Percentiles rank a stretch among this genome's conserved stretches.
phyloP scores from a whole-genome alignment of 2,329 filamentous ascomycete genomes.

The Phaeosphaeria sp. region DNA sequence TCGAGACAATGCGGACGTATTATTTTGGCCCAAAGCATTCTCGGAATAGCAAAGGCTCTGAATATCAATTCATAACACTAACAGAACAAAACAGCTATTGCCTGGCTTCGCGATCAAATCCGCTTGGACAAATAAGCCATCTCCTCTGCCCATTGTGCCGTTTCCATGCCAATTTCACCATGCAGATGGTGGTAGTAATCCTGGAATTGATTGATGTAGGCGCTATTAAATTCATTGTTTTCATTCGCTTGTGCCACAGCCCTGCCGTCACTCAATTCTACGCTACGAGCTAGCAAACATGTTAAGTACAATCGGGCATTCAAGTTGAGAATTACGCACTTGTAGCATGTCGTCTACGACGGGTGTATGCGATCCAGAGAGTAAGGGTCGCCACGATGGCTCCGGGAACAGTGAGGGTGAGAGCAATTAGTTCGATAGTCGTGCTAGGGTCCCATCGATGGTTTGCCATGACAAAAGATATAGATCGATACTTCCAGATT shows the following conservation, averaged over 20 bases:
- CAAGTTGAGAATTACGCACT: background rate
- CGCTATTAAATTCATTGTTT: background rate
- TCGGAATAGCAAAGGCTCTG: too few relatives aligned
- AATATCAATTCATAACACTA: too few relatives aligned
- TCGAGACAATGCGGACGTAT: too few relatives aligned
- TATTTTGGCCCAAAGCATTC: too few relatives aligned
- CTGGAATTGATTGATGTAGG: background rate
- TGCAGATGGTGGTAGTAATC: background rate
- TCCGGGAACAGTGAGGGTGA: slow-evolving; percentile 3
- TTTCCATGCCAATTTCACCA: background rate
- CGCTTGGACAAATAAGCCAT: background rate
- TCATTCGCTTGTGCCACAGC: background rate
- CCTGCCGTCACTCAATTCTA: too few relatives aligned
- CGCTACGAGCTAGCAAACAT: too few relatives aligned
- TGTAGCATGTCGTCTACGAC: background rate
- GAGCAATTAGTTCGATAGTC: slow-evolving; percentile 6
- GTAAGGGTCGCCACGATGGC: slow-evolving; percentile 4
- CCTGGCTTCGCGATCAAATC: background rate
- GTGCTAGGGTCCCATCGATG: slow-evolving; percentile 1
- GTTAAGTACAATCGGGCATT: background rate
- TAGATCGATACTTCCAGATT: too few relatives aligned
- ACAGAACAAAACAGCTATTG: too few relatives aligned
- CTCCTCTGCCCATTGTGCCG: background rate
- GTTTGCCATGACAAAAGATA: too few relatives aligned
- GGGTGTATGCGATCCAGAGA: slow-evolving; percentile 1